These are phyloP conservation scores for Lactarius akahatsu DNA, from an alignment of 768 basidiomycete genomes.

Conservation along the genomic window DNA sequence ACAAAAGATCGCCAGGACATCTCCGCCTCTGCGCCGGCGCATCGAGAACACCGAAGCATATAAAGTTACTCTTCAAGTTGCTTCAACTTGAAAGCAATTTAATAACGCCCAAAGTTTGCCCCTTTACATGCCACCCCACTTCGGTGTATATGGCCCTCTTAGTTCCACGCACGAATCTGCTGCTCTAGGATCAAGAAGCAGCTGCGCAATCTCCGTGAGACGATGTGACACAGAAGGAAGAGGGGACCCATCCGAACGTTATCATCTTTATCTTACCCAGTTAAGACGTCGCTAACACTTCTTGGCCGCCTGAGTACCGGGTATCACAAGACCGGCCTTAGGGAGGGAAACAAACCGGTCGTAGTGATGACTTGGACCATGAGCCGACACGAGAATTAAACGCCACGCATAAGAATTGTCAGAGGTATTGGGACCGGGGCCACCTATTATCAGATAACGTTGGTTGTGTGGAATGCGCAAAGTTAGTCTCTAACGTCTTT, in stretches of 20 bases:
- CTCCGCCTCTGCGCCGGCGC: background rate
- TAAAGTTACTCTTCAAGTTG: background rate
- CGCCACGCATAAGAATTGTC: background rate
- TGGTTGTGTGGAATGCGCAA: background rate
- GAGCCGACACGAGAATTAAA: background rate
- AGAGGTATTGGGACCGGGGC: background rate
- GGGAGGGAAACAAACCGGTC: background rate
- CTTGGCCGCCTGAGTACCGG: background rate
- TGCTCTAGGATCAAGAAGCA: background rate
- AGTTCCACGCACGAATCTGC: background rate
- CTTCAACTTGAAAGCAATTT: background rate
- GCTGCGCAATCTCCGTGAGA: background rate
- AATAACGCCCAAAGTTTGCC: background rate
- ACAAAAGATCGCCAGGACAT: background rate
- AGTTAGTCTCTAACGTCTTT: background rate
- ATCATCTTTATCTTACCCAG: background rate
- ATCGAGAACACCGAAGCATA: background rate
- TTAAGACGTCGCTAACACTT: background rate
- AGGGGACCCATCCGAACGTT: background rate
- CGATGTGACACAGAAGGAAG: background rate
- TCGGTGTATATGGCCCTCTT: background rate
- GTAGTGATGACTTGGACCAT: background rate
- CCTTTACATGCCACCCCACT: background rate
- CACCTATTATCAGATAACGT: background rate
- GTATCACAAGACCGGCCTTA: background rate